phyloP scores from a whole-genome alignment of 148 eudicot genomes.

The Amaranthus palmeri region DNA sequence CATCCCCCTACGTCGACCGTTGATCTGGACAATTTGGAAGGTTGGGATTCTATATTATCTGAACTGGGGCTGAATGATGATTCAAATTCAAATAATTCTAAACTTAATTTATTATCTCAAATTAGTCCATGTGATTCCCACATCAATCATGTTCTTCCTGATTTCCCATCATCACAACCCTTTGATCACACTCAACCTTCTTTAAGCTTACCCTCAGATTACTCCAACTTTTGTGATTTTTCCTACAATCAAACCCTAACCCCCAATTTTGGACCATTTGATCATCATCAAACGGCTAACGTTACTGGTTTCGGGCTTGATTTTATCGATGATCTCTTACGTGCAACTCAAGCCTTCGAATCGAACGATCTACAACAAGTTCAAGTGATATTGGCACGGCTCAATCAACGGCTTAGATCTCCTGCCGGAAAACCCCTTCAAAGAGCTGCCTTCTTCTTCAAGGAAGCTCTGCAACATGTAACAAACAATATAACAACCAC shows the following conservation, averaged over 20 bases:
- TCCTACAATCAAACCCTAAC: conserved; percentile 18
- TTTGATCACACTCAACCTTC: conserved; percentile 30
- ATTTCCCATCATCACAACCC: conserved; percentile 37
- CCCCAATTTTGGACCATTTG: conserved; percentile 24
- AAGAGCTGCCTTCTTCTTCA: conserved; percentile 82
- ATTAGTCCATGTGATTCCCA: conserved; percentile 27
- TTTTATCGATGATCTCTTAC: conserved; percentile 69
- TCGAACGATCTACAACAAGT: conserved; percentile 60
- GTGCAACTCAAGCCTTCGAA: conserved; percentile 71
- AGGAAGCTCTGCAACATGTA: conserved; percentile 68
- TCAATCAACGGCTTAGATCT: conserved; percentile 62
- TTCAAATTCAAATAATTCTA: conserved; percentile 33
- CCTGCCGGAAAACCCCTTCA: conserved; percentile 74
- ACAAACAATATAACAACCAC: conserved; percentile 8
- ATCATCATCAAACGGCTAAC: background rate
- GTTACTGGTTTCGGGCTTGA: conserved; percentile 35
- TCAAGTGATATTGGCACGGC: conserved; percentile 65
- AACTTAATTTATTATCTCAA: conserved; percentile 26
- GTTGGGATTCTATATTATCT: conserved; percentile 74
- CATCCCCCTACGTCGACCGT: conserved; percentile 20
- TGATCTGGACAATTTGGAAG: conserved; percentile 63
- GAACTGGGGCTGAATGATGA: conserved; percentile 87
- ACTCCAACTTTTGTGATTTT: conserved; percentile 24
- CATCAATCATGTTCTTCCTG: conserved; percentile 35
- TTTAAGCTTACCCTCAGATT: conserved; percentile 34